Evolutionary conservation across 2,329 filamentous ascomycete genomes (phyloP).

Genomic region (Tolypocladium sp.): DNA sequence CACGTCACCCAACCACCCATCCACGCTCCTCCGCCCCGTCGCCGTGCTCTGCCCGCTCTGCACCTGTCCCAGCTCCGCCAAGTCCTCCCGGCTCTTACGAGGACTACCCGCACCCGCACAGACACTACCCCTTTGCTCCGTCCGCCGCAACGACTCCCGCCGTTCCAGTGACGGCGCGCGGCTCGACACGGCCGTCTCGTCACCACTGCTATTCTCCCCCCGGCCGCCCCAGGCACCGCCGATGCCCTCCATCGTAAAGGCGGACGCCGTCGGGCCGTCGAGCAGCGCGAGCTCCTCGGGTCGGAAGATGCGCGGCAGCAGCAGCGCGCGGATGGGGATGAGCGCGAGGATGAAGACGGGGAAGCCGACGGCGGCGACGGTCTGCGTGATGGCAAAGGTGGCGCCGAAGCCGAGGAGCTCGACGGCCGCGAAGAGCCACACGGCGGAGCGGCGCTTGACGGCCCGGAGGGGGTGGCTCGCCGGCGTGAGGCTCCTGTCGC

Average conservation of each 20-base stretch:
- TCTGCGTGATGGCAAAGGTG: conserved; percentile 77
- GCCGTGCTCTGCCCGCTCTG: conserved; percentile 19
- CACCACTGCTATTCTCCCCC: conserved; percentile 6
- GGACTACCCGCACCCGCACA: conserved; percentile 16
- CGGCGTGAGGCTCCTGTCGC: conserved; percentile 55
- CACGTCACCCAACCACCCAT: conserved; percentile 1
- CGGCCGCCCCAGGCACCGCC: conserved; percentile 49
- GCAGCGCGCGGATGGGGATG: conserved; percentile 54
- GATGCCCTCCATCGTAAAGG: conserved; percentile 68
- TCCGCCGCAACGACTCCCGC: conserved; percentile 1
- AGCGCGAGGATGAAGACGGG: conserved; percentile 64
- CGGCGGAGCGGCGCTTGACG: conserved; percentile 51
- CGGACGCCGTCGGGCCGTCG: conserved; percentile 66
- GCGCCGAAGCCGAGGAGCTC: conserved; percentile 64
- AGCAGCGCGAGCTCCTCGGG: conserved; percentile 51
- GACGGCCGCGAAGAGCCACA: conserved; percentile 63
- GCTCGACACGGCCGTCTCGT: conserved; percentile 7
- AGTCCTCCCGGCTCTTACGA: conserved; percentile 23
- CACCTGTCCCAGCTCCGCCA: conserved; percentile 22
- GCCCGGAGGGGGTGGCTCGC: conserved; percentile 48
- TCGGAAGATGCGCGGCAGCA: conserved; percentile 55
- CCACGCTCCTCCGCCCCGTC: conserved; percentile 17
- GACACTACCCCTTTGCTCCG: conserved; percentile 12
- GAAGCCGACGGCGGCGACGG: conserved; percentile 73
- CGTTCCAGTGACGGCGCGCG: conserved; percentile 3